Base-by-base conservation (phyloP, 2,329 filamentous ascomycete genomes). In the Meredithiella fracta region DNA sequence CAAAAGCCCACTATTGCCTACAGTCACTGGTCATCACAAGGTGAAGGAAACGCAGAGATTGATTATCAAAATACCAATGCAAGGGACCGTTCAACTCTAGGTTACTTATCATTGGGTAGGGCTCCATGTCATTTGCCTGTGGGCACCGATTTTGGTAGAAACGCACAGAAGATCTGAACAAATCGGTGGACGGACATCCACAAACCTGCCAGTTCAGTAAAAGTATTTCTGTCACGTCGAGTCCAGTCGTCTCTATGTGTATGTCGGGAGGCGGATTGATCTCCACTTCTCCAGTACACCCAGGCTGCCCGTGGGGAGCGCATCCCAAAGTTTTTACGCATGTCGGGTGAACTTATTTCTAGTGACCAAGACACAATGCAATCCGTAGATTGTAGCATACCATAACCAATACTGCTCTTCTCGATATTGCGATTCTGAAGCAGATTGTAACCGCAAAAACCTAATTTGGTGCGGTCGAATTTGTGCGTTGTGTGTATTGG, bases 401-500 rank as follows among this genome's bases (percentile, higher is more conserved):
- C 29, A 5, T 11, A 11, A 11, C 5, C 5, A 34, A 34, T 34
- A 11, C 29, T 34, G 29, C 11, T 34, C 38, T 42, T 42, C 17
- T n/a, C 38, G 3, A 11, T 15, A 14, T 26, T 7, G n/a, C 4
- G 22, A 49, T 26, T 49, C 1, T 9, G 2, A 3, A 9, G 22
- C 22, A 49, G 44, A 23, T 29, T 23, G 17, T 49, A 34, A 34
- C 23, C 3, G 5, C 8, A 20, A 23, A 47, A 23, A 49, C 3
- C 20, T 9, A 49, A 29, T 25, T 8, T 49, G 44, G 22, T 49
- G 44, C 44, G 9, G 1, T 26, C 22, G n/a, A 25, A 20, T 49
- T 49, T 49, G 44, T 49, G 44, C 23, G 23, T 49, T 49, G 44
- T 42, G 22, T 49, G 44, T 49, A 25, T 23, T 49, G 44, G 20